Evolutionary conservation across 2,329 filamentous ascomycete species (phyloP).

Genomic region (Phialophora tarda): DNA sequence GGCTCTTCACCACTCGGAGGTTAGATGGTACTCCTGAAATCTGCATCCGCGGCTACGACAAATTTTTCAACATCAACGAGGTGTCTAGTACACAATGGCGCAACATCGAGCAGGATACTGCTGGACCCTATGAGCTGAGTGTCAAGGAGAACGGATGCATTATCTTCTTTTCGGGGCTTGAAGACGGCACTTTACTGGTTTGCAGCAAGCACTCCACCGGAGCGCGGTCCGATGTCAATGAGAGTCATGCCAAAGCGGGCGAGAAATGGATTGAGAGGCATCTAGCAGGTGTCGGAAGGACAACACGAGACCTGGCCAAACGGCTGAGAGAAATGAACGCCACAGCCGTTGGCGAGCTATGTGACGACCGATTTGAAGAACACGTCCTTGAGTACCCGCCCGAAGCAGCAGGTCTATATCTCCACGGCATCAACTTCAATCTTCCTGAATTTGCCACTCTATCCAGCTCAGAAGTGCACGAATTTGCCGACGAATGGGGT

Average conservation of each 20-base stretch:
- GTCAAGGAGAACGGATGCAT: conserved; percentile 99
- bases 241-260: conserved; percentile 84
- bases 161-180: conserved; percentile 91
- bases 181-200: conserved; percentile 88
- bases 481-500: conserved; percentile 90
- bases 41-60: conserved; percentile 89
- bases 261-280: conserved; percentile 83
- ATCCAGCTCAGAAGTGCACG: conserved; percentile 78
- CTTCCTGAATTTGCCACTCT: conserved; percentile 90
- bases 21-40: conserved; percentile 74
- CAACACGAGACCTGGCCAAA: conserved; percentile 75
- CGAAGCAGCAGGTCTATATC: conserved; percentile 84
- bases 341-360: conserved; percentile 95
- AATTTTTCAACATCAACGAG: conserved; percentile 96
- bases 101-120: conserved; percentile 75
- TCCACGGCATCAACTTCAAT: conserved; percentile 96
- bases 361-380: conserved; percentile 95
- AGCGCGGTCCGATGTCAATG: conserved; percentile 68
- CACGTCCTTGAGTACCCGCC: conserved; percentile 89
- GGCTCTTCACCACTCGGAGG: conserved; percentile 84
- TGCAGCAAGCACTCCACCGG: conserved; percentile 99
- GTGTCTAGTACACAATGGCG: conserved; percentile 81
- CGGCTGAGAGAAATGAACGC: conserved; percentile 79
- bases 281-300: conserved; percentile 76
- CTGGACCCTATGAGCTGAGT: conserved; percentile 90